Conservation (phyloP, 805 yeast genomes). For the Blastobotrys peoriensis region DNA sequence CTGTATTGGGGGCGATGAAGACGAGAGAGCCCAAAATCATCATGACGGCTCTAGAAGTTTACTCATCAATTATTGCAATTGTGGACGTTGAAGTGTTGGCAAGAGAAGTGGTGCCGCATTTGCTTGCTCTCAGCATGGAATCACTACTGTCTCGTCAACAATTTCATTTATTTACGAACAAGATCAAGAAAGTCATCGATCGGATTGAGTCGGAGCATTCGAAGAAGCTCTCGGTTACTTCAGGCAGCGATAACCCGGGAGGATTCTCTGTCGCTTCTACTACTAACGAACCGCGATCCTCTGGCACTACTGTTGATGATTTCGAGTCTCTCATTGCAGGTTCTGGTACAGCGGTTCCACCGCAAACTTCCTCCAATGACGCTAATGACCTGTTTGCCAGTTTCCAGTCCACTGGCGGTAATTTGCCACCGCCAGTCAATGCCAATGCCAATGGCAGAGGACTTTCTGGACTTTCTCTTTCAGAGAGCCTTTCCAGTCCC, state of each 20-base stretch:
- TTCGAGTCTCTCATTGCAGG: not conserved
- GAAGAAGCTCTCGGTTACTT: constrained; percentile 25
- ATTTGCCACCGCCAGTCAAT: too few relatives aligned
- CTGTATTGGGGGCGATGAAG: constrained; percentile 67
- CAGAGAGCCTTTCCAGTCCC: too few relatives aligned
- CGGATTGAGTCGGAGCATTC: constrained; percentile 41
- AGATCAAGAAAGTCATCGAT: constrained; percentile 38
- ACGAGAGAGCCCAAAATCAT: constrained; percentile 68
- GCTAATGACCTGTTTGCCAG: too few relatives aligned
- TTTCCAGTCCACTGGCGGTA: too few relatives aligned
- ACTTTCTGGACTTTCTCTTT: not conserved
- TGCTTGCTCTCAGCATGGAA: constrained; percentile 46
- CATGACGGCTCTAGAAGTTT: constrained; percentile 41
- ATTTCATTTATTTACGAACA: constrained; percentile 36
- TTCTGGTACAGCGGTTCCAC: too few relatives aligned
- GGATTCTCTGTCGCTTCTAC: not conserved
- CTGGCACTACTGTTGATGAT: not conserved
- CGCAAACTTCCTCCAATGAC: not conserved
- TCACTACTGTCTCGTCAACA: constrained; percentile 37
- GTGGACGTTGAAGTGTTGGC: constrained; percentile 47
- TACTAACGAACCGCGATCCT: not conserved
- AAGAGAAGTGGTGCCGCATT: constrained; percentile 48
- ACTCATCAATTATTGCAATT: constrained; percentile 30
- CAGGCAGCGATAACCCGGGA: not conserved
- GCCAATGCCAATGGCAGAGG: too few relatives aligned